Conservation (phyloP, 1,284 basidiomycete species). For the Psilocybe mexicana region DNA sequence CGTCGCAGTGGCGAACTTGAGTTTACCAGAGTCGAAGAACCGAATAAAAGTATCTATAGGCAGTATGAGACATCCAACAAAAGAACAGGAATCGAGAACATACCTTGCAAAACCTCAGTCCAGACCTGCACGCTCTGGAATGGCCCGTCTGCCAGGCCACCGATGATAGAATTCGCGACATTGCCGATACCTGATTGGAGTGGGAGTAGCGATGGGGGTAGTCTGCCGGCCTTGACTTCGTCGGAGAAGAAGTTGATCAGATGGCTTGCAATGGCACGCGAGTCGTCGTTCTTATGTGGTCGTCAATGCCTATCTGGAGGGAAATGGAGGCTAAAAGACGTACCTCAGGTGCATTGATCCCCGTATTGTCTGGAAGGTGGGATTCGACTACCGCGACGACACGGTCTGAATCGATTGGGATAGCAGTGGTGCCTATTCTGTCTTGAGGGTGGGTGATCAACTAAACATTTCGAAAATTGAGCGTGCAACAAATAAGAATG, state of each 20-base stretch:
- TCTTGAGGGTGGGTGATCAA: slow-evolving; percentile 46
- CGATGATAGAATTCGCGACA: slow-evolving; percentile 53
- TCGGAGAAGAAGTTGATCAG: slow-evolving; percentile 48
- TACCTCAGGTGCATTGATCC: slow-evolving; percentile 45
- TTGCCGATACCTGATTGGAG: slow-evolving; percentile 55
- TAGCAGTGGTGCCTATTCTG: slow-evolving; percentile 46
- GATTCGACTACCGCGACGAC: slow-evolving; percentile 51
- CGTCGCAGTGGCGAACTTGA: slow-evolving; percentile 52
- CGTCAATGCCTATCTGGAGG: too few relatives aligned
- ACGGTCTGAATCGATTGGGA: slow-evolving; percentile 50
- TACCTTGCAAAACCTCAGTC: slow-evolving; percentile 51
- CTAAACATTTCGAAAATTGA: slow-evolving; percentile 25
- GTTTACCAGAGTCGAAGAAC: slow-evolving; percentile 50
- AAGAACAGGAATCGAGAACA: neutral
- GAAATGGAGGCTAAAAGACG: too few relatives aligned
- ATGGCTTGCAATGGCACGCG: slow-evolving; percentile 45
- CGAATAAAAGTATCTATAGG: slow-evolving; percentile 41
- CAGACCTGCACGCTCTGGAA: slow-evolving; percentile 52
- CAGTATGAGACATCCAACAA: neutral
- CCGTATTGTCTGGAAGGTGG: slow-evolving; percentile 49
- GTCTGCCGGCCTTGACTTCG: slow-evolving; percentile 45
- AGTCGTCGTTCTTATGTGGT: slow-evolving; percentile 39
- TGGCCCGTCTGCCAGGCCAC: slow-evolving; percentile 47
- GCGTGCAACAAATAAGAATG: neutral
- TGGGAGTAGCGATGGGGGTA: slow-evolving; percentile 47